Conservation (phyloP, 2,329 filamentous ascomycete species). For the Blastomyces gilchristii region DNA sequence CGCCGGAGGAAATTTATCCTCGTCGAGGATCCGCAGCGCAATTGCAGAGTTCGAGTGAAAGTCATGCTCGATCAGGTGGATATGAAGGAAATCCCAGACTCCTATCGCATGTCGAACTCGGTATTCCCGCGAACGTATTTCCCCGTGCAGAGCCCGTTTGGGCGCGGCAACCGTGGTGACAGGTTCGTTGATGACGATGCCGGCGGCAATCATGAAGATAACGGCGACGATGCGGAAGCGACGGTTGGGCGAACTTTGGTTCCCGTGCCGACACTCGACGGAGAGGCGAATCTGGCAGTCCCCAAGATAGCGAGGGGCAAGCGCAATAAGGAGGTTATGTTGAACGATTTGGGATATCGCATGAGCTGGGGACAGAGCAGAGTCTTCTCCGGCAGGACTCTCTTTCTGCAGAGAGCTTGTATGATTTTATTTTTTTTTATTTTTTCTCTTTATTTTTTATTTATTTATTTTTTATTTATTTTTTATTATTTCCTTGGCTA, state of each 20-base stretch:
- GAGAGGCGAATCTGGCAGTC: conserved; percentile 65
- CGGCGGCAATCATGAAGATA: conserved; percentile 44
- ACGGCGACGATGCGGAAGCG: conserved; percentile 23
- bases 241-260: conserved; percentile 43
- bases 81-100: conserved; percentile 91
- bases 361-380: conserved; percentile 96
- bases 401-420: conserved; percentile 88
- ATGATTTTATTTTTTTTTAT: conserved; percentile 41
- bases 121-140: conserved; percentile 90
- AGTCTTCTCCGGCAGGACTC: conserved; percentile 73
- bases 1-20: conserved; percentile 96
- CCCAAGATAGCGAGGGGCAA: conserved; percentile 60
- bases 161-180: conserved; percentile 57
- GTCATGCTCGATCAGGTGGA: conserved; percentile 90
- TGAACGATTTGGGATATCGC: conserved; percentile 87
- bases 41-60: conserved; percentile 71
- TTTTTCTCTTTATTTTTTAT: no score
- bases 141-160: conserved; percentile 71
- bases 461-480: conserved; percentile 1
- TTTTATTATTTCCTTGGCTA: not conserved
- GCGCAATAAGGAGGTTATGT: conserved; percentile 70
- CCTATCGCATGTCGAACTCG: conserved; percentile 79
- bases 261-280: conserved; percentile 52
- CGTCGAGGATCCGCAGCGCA: conserved; percentile 77
- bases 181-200: conserved; percentile 65